Evolutionary conservation across 345 rosid genomes (phyloP).

Genomic region (Dipteronia dyeriana): DNA sequence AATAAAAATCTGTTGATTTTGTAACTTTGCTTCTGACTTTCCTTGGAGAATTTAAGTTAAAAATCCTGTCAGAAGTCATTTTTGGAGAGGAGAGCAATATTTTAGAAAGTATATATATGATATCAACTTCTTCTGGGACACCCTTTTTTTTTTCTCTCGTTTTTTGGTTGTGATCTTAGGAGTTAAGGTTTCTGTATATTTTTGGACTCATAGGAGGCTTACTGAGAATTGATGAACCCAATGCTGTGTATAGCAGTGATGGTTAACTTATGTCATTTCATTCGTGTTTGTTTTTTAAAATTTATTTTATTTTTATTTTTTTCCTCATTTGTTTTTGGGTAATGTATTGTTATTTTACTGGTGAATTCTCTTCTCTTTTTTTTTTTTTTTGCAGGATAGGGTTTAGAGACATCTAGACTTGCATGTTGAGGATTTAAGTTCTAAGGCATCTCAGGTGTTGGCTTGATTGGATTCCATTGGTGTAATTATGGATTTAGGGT

Average conservation of each 20-base stretch:
- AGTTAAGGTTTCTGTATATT: not conserved
- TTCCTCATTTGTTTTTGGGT: not conserved
- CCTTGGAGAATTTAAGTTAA: not conserved
- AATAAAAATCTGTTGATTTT: too few relatives aligned
- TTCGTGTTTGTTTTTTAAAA: not conserved
- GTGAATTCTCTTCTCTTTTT: not conserved
- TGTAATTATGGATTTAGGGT: conserved; percentile 5
- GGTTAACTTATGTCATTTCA: not conserved
- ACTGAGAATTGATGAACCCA: not conserved
- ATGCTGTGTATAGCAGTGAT: not conserved
- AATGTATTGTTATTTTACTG: not conserved
- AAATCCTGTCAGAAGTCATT: not conserved
- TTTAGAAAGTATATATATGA: not conserved
- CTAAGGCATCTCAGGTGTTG: conserved; percentile 7
- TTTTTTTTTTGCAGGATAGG: conserved; percentile 6
- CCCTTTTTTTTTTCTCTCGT: not conserved
- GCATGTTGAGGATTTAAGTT: not conserved
- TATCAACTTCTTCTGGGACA: not conserved
- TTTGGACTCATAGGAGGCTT: not conserved
- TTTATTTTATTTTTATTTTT: not conserved
- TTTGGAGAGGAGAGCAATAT: not conserved
- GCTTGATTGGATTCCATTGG: not conserved
- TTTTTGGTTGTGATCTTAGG: not conserved
- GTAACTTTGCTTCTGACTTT: too few relatives aligned
- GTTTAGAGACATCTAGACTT: not conserved